Conservation (phyloP, 2,329 filamentous ascomycete species). For the Saccharata proteae region DNA sequence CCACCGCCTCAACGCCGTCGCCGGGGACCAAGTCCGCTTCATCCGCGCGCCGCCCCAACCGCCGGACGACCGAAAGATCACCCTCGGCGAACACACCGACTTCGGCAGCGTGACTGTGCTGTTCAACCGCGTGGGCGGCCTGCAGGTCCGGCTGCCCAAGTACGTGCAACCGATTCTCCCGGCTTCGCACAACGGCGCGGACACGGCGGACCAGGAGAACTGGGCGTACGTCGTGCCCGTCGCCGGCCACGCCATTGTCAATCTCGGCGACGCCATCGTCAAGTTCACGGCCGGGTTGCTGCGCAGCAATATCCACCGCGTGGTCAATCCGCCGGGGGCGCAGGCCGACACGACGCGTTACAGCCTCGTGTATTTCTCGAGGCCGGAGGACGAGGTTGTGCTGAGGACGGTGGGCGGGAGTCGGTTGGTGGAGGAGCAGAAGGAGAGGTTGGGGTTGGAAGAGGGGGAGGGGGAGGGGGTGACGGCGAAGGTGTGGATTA, state of each 20-base stretch:
- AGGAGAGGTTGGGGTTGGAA: conserved; percentile 7
- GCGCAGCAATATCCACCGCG: conserved; percentile 35
- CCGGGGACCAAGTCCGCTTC: conserved; percentile 44
- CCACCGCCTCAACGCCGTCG: conserved; percentile 31
- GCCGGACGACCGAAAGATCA: conserved; percentile 27
- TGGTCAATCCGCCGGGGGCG: conserved; percentile 35
- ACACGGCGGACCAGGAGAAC: conserved; percentile 13
- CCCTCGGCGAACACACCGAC: conserved; percentile 43
- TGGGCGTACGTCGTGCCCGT: conserved; percentile 45
- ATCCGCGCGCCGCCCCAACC: conserved; percentile 38
- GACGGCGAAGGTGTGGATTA: conserved; percentile 31
- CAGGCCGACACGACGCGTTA: conserved; percentile 35
- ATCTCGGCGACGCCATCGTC: conserved; percentile 36
- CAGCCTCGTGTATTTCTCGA: conserved; percentile 43
- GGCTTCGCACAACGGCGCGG: neutral
- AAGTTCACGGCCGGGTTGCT: conserved; percentile 31
- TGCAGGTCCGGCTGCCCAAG: conserved; percentile 39
- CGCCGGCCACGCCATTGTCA: conserved; percentile 35
- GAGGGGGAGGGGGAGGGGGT: conserved; percentile 19
- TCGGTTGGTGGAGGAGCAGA: conserved; percentile 17
- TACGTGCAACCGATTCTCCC: conserved; percentile 11
- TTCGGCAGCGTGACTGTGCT: conserved; percentile 45
- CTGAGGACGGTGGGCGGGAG: conserved; percentile 11
- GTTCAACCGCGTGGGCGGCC: conserved; percentile 43
- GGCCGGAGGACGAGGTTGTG: conserved; percentile 29